Base-by-base conservation (phyloP, 805 yeast species). In the Blastobotrys attinorum region DNA sequence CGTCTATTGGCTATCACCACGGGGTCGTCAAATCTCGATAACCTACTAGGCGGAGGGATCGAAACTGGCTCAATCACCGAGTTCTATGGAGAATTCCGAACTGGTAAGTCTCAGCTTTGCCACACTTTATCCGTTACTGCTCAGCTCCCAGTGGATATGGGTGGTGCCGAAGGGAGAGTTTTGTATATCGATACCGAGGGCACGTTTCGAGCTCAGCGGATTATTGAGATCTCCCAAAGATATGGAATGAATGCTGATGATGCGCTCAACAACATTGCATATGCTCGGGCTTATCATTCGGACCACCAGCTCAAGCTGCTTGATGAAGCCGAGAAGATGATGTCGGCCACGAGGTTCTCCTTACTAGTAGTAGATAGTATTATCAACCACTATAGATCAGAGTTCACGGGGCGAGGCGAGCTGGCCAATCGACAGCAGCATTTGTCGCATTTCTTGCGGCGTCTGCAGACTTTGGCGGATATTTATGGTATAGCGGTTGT, bases 161-260 rank as follows among this genome's bases (percentile, higher is more conserved):
- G 97, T 33, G 98, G 98, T 48, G 98, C 96, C 41, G 98, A 92
- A 67, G 98, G 98, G 27, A 88, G 92, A 64, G 90, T 97, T 63
- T 70, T 92, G 44, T 92, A 85, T 60, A 89, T 92, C 48, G 98
- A 92, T 59, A 90, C 97, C 0, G 98, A 90, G 61, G 96, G 97
- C 16, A 92, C 98, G 1, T 92, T 92, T 62, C 75, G 98, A 60
- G 97, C 97, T 1, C 82, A 81, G 36, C 75, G 98, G 55, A 70
- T 92, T 53, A 83, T 85, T 6, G 81, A 95, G 0, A 88, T 92
- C 52, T 96, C 96, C 2, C 81, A 81, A 59, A 72, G 98, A 54
- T 92, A 83, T 60, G 96, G 96, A 0, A 71, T 92, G 46, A 86
- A 86, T 53, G 95, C 92, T 17, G 88, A 83, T 56, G 96, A 87